A percentile compares a stretch with the other conserved stretches of the same genome.
phyloP scores from a whole-genome alignment of 2,329 filamentous ascomycete species.

The Penicillium corylophilum region DNA sequence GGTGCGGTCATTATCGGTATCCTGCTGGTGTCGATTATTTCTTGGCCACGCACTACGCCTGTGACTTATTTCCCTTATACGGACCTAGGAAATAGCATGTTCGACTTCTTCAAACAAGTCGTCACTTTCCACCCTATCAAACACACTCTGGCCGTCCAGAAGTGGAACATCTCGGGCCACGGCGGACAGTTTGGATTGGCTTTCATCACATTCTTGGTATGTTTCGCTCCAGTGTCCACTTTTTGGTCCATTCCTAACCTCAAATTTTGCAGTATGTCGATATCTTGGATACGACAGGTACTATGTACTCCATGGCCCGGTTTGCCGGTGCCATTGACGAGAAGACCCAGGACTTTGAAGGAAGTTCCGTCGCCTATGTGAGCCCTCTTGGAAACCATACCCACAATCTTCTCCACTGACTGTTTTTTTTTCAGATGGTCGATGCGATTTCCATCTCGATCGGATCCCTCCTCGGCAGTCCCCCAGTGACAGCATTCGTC shows the following conservation, averaged over 20 bases:
- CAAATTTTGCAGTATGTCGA: conserved; percentile 64
- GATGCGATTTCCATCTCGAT: conserved; percentile 79
- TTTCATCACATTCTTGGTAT: conserved; percentile 73
- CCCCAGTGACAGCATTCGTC: conserved; percentile 82
- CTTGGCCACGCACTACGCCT: conserved; percentile 74
- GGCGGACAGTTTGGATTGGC: conserved; percentile 78
- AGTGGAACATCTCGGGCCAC: conserved; percentile 69
- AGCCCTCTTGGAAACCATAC: conserved; percentile 34
- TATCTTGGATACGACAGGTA: conserved; percentile 83
- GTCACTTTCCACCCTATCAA: conserved; percentile 79
- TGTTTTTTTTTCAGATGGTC: conserved; percentile 55
- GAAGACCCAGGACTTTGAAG: conserved; percentile 82
- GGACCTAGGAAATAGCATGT: conserved; percentile 64
- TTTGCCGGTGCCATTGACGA: conserved; percentile 80
- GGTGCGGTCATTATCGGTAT: conserved; percentile 84
- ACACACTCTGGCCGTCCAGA: conserved; percentile 66
- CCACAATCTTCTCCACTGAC: background rate
- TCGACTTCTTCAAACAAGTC: conserved; percentile 86
- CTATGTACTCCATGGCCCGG: conserved; percentile 84
- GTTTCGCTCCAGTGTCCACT: background rate
- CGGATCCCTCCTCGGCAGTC: conserved; percentile 72
- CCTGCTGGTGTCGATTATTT: conserved; percentile 80
- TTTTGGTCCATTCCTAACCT: background rate
- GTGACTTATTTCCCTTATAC: conserved; percentile 82
- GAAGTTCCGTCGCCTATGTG: conserved; percentile 75